Percentiles rank a stretch among this genome's conserved stretches.
These are phyloP conservation scores for Alternaria brassicae DNA, from an alignment of 2,329 filamentous ascomycete species.

Conservation along the genomic window DNA sequence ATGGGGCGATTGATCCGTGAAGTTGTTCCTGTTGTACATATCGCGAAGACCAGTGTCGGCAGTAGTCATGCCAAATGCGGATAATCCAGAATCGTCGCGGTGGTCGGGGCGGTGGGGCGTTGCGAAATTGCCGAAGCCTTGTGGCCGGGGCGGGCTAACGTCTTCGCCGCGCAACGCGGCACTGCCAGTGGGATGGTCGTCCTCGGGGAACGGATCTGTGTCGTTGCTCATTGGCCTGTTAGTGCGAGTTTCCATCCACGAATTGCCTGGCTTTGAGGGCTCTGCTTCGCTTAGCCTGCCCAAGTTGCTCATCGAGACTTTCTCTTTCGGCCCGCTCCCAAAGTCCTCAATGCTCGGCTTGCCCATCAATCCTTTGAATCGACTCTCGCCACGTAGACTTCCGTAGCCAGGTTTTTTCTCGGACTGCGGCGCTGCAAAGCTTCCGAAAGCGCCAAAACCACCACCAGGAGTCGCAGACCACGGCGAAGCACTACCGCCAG, in stretches of 20 bases:
- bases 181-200: constrained; percentile 69
- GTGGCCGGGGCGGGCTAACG: constrained; percentile 61
- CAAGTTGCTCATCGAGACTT: constrained; percentile 60
- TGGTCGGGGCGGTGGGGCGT: constrained; percentile 56
- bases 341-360: constrained; percentile 77
- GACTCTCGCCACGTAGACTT: constrained; percentile 75
- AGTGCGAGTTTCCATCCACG: constrained; percentile 59
- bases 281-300: constrained; percentile 62
- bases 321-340: constrained; percentile 60
- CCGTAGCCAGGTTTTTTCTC: constrained; percentile 77
- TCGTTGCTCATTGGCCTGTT: constrained; percentile 65
- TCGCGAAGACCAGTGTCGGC: constrained; percentile 65
- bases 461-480: constrained; percentile 68
- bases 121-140: constrained; percentile 54
- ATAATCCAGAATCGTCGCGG: constrained; percentile 67
- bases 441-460: constrained; percentile 83
- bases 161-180: constrained; percentile 81
- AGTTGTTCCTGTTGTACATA: constrained; percentile 64
- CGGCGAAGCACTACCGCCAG: constrained; percentile 60
- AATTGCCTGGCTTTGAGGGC: constrained; percentile 55
- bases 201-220: constrained; percentile 76
- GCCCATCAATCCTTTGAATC: constrained; percentile 82
- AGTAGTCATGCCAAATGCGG: constrained; percentile 66
- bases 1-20: constrained; percentile 63
- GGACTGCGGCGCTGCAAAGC: constrained; percentile 68